Evolutionary conservation across 805 yeast genomes (phyloP).

Genomic region (Wickerhamomyces chambardii): DNA sequence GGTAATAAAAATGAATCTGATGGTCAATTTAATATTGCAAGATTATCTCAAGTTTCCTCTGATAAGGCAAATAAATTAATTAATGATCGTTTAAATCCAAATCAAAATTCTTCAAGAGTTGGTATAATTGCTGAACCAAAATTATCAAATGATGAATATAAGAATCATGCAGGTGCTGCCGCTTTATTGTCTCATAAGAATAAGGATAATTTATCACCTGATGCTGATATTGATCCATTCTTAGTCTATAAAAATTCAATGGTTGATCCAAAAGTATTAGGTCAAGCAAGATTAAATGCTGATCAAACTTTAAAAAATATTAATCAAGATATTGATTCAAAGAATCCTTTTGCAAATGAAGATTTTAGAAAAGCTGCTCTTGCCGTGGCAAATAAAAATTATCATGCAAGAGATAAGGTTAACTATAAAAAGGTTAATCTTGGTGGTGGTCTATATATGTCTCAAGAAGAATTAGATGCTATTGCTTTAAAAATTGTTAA

Average conservation of each 20-base stretch:
- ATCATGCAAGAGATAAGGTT: constrained; percentile 41
- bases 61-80: constrained; percentile 24
- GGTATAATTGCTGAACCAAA: constrained; percentile 34
- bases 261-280: constrained; percentile 33
- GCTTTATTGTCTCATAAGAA: constrained; percentile 46
- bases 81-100: constrained; percentile 19
- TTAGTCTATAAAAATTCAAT: constrained; percentile 22
- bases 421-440: constrained; percentile 52
- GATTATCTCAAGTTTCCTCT: constrained; percentile 39
- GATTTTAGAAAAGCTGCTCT: constrained; percentile 66
- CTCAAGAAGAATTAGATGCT: constrained; percentile 64
- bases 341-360: constrained; percentile 33
- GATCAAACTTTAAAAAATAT: constrained; percentile 27
- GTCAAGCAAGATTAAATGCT: constrained; percentile 44
- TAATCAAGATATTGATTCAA: constrained; percentile 30
- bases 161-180: constrained; percentile 42
- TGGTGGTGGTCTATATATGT: constrained; percentile 84
- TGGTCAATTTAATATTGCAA: constrained; percentile 40
- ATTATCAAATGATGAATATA: constrained; percentile 30
- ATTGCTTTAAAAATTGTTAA: constrained; percentile 74
- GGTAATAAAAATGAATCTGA: constrained; percentile 26
- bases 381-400: constrained; percentile 63
- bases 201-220: constrained; percentile 27
- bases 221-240: constrained; percentile 36
- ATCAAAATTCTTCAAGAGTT: constrained; percentile 20